Evolutionary conservation across 495 filamentous ascomycete species (phyloP).

Genomic region (Podospora pseudopauciseta): DNA sequence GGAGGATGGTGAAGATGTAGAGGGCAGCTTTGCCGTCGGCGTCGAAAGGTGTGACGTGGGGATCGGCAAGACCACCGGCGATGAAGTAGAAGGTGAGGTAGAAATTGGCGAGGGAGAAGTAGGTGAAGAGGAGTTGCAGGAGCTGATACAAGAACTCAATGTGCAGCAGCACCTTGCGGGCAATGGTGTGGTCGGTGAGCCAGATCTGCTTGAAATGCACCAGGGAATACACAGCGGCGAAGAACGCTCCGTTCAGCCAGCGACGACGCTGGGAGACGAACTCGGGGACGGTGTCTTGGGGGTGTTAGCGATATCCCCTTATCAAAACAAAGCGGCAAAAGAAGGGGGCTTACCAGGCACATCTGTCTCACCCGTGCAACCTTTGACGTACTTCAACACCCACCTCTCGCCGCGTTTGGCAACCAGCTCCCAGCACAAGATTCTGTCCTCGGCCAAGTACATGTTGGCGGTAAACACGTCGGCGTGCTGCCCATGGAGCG

Average conservation of each 20-base stretch:
- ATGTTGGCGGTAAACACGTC: constrained; percentile 99
- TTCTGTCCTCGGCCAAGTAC: constrained; percentile 98
- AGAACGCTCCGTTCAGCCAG: constrained; percentile 99
- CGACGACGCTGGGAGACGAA: constrained; percentile 93
- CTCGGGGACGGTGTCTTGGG: constrained; percentile 68
- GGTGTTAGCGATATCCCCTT: constrained; percentile 5
- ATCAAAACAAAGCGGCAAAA: constrained; percentile 7
- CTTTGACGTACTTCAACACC: constrained; percentile 97
- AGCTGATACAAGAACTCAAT: constrained; percentile 97
- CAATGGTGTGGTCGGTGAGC: constrained; percentile 85
- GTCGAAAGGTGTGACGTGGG: constrained; percentile 81
- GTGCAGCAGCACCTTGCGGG: constrained; percentile 86
- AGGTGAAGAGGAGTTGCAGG: constrained; percentile 87
- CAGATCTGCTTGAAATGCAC: constrained; percentile 93
- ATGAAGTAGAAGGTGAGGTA: constrained; percentile 99
- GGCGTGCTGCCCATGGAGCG: constrained; percentile 90
- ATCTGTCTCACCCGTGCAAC: constrained; percentile 92
- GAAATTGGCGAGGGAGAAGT: constrained; percentile 97
- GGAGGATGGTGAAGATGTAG: constrained; percentile 80
- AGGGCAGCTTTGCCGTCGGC: constrained; percentile 63
- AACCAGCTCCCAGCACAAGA: constrained; percentile 98
- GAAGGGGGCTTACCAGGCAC: constrained; percentile 68
- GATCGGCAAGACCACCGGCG: constrained; percentile 84
- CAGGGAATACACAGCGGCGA: constrained; percentile 95
- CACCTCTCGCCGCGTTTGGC: constrained; percentile 92